A percentile compares a stretch with the other conserved stretches of the same genome.
These are phyloP conservation scores for Nothomitra cinnamomea DNA, from an alignment of 2,329 filamentous ascomycete genomes.

Conservation along the genomic window DNA sequence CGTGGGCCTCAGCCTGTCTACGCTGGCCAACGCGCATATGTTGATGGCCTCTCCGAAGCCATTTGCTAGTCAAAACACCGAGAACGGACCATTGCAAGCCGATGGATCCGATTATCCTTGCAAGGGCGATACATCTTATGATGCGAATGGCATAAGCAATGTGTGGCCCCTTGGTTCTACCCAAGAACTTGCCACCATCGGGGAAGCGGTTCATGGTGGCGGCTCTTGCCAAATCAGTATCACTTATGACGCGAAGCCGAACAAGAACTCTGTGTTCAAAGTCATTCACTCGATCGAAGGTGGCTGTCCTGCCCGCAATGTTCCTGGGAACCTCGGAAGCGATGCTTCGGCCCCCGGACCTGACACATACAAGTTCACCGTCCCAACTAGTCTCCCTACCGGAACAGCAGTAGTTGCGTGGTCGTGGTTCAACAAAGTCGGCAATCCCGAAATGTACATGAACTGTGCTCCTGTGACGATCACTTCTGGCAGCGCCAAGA, in stretches of 20 bases:
- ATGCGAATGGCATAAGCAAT: constrained; percentile 34
- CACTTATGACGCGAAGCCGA: constrained; percentile 58
- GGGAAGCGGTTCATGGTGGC: constrained; percentile 68
- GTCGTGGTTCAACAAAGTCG: constrained; percentile 88
- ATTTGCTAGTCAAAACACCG: constrained; percentile 31
- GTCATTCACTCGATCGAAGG: constrained; percentile 81
- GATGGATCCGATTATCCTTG: constrained; percentile 64
- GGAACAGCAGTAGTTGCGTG: constrained; percentile 74
- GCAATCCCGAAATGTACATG: constrained; percentile 96
- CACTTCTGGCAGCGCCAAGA: constrained; percentile 31
- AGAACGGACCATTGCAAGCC: constrained; percentile 46
- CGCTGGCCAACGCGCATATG: constrained; percentile 54
- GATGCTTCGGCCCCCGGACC: constrained; percentile 29
- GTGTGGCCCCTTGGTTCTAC: constrained; percentile 44
- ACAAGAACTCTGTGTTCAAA: constrained; percentile 54
- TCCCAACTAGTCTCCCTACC: constrained; percentile 53
- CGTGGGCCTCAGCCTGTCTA: constrained; percentile 33
- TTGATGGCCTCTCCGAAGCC: constrained; percentile 51
- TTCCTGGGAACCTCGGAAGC: constrained; percentile 38
- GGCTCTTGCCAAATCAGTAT: constrained; percentile 84
- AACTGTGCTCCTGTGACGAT: constrained; percentile 71
- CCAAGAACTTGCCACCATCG: constrained; percentile 47
- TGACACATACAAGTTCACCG: constrained; percentile 47
- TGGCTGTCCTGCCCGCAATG: constrained; percentile 54
- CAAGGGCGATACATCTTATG: constrained; percentile 36